Percentiles rank a stretch among this genome's conserved stretches.
Evolutionary conservation across 441 rosid genomes (phyloP).

Genomic region (Erysimum cheiri): DNA sequence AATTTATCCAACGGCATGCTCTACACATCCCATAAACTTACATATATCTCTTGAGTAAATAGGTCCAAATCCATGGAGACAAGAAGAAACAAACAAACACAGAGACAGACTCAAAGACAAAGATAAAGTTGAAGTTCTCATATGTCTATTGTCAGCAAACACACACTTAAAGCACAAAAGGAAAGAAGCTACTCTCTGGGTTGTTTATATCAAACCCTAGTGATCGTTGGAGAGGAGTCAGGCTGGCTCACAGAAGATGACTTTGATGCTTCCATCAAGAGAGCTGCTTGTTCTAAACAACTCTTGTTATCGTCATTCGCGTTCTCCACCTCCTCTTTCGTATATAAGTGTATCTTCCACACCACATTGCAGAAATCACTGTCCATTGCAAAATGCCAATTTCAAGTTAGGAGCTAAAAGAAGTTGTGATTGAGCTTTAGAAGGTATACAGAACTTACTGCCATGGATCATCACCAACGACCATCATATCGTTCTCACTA

Average conservation of each 20-base stretch:
- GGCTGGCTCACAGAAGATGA: constrained; percentile 91
- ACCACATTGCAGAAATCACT: constrained; percentile 91
- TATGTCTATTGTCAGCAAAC: constrained; percentile 17
- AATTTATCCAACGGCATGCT: constrained; percentile 7
- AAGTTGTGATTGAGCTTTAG: constrained; percentile 19
- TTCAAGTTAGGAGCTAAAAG: constrained; percentile 1
- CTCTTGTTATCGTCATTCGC: constrained; percentile 86
- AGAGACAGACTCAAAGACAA: constrained; percentile 16
- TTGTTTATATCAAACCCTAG: constrained; percentile 50
- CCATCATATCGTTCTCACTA: constrained; percentile 94
- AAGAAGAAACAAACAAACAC: constrained; percentile 26
- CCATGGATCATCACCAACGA: constrained; percentile 96
- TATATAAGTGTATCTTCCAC: constrained; percentile 84
- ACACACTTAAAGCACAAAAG: constrained; percentile 24
- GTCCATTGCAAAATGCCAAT: constrained; percentile 18
- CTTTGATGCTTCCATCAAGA: constrained; percentile 78
- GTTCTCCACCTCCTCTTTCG: constrained; percentile 93
- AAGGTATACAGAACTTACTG: constrained; percentile 63
- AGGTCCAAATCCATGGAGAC: constrained; percentile 17
- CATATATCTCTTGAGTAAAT: constrained; percentile 21
- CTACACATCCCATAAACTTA: constrained; percentile 24
- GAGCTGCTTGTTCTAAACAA: constrained; percentile 87
- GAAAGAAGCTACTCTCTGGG: constrained; percentile 9
- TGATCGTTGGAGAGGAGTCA: constrained; percentile 74
- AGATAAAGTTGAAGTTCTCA: background rate